Percentiles rank a stretch among this genome's conserved stretches.
These are phyloP conservation scores for Neofusicoccum sp. DNA, from an alignment of 2,329 filamentous ascomycete genomes.

Conservation along the genomic window DNA sequence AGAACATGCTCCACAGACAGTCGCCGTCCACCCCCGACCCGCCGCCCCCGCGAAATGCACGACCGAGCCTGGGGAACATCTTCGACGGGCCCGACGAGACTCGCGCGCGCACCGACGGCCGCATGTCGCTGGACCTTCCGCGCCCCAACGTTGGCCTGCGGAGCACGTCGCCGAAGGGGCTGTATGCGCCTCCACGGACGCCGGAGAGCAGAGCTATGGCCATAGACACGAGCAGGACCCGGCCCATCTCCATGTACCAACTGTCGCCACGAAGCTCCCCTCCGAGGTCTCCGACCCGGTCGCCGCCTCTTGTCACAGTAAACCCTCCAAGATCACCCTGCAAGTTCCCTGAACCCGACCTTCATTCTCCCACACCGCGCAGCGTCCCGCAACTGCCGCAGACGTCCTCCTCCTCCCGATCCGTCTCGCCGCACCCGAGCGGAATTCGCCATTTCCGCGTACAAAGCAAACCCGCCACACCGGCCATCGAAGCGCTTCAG, in stretches of 20 bases:
- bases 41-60: constrained; percentile 24
- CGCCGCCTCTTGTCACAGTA: constrained; percentile 65
- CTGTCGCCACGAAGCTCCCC: constrained; percentile 41
- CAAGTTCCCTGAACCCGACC: constrained; percentile 40
- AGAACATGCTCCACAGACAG: constrained; percentile 62
- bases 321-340: constrained; percentile 70
- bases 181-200: constrained; percentile 14
- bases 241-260: constrained; percentile 51
- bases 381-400: constrained; percentile 24
- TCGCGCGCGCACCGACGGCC: constrained; percentile 30
- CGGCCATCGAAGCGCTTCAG: constrained; percentile 40
- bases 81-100: constrained; percentile 31
- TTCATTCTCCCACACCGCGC: constrained; percentile 36
- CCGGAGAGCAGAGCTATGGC: constrained; percentile 21
- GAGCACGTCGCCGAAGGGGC: constrained; percentile 11
- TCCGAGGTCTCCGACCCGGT: constrained; percentile 45
- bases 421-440: constrained; percentile 20
- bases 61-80: constrained; percentile 33
- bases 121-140: constrained; percentile 44
- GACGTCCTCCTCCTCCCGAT: constrained; percentile 22
- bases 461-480: constrained; percentile 42
- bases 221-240: constrained; percentile 30
- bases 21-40: constrained; percentile 25
- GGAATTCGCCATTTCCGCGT: constrained; percentile 35
- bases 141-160: constrained; percentile 25